Evolutionary conservation across 2,329 filamentous ascomycete genomes (phyloP).

Genomic region (Claviceps maximensis): DNA sequence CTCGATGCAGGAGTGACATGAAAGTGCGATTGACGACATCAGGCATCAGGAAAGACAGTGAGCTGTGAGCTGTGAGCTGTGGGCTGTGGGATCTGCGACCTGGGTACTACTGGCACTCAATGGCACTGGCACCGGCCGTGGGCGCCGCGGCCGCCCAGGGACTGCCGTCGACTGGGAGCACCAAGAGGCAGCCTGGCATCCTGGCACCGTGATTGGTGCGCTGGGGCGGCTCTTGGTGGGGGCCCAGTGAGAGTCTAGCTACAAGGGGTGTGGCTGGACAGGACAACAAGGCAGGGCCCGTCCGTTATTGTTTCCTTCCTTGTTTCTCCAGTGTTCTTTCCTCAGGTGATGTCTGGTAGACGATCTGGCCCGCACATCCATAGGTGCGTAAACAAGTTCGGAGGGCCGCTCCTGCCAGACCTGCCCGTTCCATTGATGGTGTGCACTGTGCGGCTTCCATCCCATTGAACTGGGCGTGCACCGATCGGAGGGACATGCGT

Average conservation of each 20-base stretch:
- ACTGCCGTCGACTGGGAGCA: background rate
- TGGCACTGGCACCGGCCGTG: background rate
- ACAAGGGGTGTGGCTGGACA: no score
- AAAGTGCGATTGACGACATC: background rate
- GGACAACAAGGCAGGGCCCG: background rate
- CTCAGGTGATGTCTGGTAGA: background rate
- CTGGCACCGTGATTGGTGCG: background rate
- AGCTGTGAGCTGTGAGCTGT: no score
- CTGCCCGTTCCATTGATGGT: no score
- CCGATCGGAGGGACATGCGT: no score
- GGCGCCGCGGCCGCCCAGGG: background rate
- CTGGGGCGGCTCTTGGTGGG: background rate
- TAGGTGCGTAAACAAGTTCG: no score
- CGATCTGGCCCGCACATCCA: no score
- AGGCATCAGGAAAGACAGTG: background rate
- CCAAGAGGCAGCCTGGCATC: background rate
- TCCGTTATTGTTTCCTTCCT: background rate
- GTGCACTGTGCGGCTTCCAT: background rate
- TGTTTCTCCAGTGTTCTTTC: background rate
- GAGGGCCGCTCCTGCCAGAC: no score
- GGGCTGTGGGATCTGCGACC: no score
- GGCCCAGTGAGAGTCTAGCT: no score
- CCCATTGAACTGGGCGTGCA: background rate
- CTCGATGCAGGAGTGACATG: background rate
- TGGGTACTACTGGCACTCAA: no score